A percentile compares a stretch with the other conserved stretches of the same genome.
Conservation (phyloP, 179 eudicot species). For the Beta macrorhiza region DNA sequence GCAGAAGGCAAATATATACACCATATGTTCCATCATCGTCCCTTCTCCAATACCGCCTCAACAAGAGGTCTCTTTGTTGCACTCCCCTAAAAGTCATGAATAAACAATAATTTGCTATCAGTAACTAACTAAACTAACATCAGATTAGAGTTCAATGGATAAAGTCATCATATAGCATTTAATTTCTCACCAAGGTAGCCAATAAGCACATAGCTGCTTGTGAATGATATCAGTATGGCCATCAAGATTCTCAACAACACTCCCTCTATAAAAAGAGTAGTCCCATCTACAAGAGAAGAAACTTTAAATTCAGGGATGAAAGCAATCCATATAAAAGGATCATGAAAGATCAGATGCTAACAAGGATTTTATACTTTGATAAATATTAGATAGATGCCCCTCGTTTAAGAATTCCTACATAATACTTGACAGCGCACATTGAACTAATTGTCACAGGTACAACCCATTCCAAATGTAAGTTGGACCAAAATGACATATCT, state of each 20-base stretch:
- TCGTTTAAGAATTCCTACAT: neutral
- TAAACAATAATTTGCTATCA: neutral
- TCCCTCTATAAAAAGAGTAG: constrained; percentile 39
- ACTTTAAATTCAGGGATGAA: neutral
- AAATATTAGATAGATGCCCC: neutral
- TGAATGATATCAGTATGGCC: constrained; percentile 51
- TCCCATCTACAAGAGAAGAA: constrained; percentile 42
- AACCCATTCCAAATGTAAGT: neutral
- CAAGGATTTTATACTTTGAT: neutral
- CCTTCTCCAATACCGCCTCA: constrained; percentile 53
- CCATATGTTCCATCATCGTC: constrained; percentile 55
- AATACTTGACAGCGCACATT: neutral
- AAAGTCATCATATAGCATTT: neutral
- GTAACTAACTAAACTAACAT: neutral
- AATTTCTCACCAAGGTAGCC: constrained; percentile 43
- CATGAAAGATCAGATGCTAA: neutral
- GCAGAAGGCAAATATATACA: constrained; percentile 13
- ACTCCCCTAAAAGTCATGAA: constrained; percentile 36
- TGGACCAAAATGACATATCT: neutral
- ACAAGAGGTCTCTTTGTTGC: constrained; percentile 44
- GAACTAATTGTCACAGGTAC: neutral
- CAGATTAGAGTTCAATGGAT: neutral
- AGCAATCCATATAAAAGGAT: neutral
- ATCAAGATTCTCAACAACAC: constrained; percentile 46
- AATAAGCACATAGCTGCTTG: constrained; percentile 38